A percentile compares a stretch with the other conserved stretches of the same genome.
Conservation (phyloP, 2,329 filamentous ascomycete genomes). For the Aspergillus brasiliensis region DNA sequence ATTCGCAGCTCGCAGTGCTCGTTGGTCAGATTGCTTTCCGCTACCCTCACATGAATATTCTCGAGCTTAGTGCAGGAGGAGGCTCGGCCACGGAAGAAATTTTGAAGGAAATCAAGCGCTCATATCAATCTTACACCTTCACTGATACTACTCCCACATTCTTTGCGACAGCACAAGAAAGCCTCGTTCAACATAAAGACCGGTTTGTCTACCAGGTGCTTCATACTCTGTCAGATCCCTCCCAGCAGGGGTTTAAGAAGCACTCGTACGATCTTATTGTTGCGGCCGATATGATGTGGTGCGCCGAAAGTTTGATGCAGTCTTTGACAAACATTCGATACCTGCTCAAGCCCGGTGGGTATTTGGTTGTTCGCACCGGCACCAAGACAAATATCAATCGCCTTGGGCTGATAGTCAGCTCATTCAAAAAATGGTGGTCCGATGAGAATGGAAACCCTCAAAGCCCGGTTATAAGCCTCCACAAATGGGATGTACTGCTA, state of each 20-base stretch:
- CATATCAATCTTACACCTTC: slow-evolving; percentile 17
- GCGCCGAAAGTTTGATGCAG: slow-evolving; percentile 22
- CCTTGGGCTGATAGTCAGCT: neutral
- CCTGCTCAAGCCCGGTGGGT: slow-evolving; percentile 43
- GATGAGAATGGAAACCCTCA: neutral
- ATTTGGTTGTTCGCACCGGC: neutral
- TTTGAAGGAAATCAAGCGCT: neutral
- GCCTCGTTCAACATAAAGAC: slow-evolving; percentile 23
- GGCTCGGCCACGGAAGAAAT: slow-evolving; percentile 13
- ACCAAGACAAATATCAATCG: neutral
- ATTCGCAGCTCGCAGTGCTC: neutral
- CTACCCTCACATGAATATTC: slow-evolving; percentile 12
- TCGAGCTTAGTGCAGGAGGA: slow-evolving; percentile 23
- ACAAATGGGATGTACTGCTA: slow-evolving; percentile 1
- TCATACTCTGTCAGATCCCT: slow-evolving; percentile 26
- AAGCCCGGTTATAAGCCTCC: neutral
- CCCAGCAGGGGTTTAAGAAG: slow-evolving; percentile 26
- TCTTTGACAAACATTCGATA: slow-evolving; percentile 25
- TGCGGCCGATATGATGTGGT: slow-evolving; percentile 32
- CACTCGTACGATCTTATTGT: slow-evolving; percentile 31
- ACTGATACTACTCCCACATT: slow-evolving; percentile 28
- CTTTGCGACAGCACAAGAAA: slow-evolving; percentile 30
- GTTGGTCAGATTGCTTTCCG: slow-evolving; percentile 6
- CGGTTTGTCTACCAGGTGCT: slow-evolving; percentile 24
- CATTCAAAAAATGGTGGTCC: neutral